Evolutionary conservation across 805 yeast genomes (phyloP).

Genomic region (Starmera dryadoides): DNA sequence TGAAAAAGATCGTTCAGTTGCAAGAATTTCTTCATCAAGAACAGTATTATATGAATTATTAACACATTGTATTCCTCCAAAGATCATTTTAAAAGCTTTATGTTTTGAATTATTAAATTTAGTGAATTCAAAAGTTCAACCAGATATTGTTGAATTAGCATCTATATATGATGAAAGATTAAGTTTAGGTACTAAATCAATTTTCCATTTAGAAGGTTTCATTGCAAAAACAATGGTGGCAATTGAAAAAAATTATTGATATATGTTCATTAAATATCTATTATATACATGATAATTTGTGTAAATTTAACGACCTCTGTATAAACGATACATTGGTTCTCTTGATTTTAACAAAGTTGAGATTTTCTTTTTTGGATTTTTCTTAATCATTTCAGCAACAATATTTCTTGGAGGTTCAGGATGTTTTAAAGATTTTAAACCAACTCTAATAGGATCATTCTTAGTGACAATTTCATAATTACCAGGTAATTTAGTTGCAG

Average conservation of each 20-base stretch:
- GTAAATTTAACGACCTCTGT: constrained; percentile 46
- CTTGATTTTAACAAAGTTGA: constrained; percentile 45
- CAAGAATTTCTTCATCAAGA: constrained; percentile 47
- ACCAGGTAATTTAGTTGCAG: constrained; percentile 90
- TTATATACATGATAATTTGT: not conserved
- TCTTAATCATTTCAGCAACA: constrained; percentile 41
- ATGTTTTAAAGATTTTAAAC: constrained; percentile 47
- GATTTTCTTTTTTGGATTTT: constrained; percentile 61
- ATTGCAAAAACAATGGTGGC: constrained; percentile 82
- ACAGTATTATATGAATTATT: constrained; percentile 72
- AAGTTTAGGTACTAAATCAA: constrained; percentile 79
- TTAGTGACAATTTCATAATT: constrained; percentile 74
- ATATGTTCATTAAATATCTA: not conserved
- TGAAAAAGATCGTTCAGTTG: constrained; percentile 55
- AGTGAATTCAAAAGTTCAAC: constrained; percentile 24
- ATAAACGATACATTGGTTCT: constrained; percentile 46
- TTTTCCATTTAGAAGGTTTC: constrained; percentile 93
- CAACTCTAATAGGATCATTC: constrained; percentile 62
- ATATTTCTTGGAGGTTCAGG: constrained; percentile 41
- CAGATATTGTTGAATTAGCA: constrained; percentile 49
- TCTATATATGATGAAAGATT: constrained; percentile 79
- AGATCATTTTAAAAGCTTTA: constrained; percentile 62
- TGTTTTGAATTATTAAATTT: constrained; percentile 36
- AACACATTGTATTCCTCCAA: constrained; percentile 91
- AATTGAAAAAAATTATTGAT: constrained; percentile 35